These are phyloP conservation scores for Colletotrichum lupini DNA, from an alignment of 2,329 filamentous ascomycete genomes.

Conservation along the genomic window DNA sequence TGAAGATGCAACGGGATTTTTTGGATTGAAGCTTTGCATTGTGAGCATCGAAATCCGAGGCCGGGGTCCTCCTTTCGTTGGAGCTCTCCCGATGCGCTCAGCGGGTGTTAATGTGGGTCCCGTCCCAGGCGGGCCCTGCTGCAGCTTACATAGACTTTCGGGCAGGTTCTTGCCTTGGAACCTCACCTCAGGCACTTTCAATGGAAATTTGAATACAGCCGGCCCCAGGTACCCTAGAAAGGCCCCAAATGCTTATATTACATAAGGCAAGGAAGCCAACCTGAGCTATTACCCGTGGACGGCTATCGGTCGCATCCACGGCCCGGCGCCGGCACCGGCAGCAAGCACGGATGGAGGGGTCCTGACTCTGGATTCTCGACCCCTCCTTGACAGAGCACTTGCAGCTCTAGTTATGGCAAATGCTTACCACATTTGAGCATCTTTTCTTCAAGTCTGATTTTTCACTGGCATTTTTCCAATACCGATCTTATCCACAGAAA, in stretches of 20 bases:
- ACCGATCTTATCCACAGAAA: slow-evolving; percentile 9
- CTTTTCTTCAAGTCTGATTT: slow-evolving; percentile 9
- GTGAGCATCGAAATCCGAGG: not conserved
- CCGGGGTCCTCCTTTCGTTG: not conserved
- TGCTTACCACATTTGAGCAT: not conserved
- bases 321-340: slow-evolving; percentile 19
- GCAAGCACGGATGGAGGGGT: slow-evolving; percentile 15
- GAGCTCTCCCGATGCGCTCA: not conserved
- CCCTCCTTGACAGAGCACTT: slow-evolving; percentile 6
- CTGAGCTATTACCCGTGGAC: not conserved
- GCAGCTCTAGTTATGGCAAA: not conserved
- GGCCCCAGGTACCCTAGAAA: too few relatives aligned
- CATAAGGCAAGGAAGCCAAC: not conserved
- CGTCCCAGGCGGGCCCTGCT: not conserved
- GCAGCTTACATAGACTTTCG: not conserved
- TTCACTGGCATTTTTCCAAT: not conserved
- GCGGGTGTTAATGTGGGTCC: not conserved
- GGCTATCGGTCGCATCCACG: not conserved
- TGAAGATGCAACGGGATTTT: not conserved
- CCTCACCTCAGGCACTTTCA: not conserved
- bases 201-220: too few relatives aligned
- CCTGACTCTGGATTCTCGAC: not conserved
- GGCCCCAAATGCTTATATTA: not conserved
- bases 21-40: not conserved
- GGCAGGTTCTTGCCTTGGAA: not conserved